phyloP scores from a whole-genome alignment of 108 stramenopile genomes.

The Cyclotella atomus region DNA sequence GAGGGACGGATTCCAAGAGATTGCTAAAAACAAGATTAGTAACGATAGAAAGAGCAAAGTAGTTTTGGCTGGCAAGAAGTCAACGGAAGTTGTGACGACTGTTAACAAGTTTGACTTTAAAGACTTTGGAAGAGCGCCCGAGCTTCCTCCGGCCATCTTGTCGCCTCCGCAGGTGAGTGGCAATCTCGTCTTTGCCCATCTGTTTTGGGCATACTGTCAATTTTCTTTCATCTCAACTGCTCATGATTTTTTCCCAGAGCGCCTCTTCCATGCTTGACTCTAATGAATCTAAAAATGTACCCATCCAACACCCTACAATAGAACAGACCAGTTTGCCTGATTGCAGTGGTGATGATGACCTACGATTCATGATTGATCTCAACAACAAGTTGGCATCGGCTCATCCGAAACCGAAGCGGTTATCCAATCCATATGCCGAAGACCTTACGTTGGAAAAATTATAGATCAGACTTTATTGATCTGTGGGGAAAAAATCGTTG shows the following conservation, averaged over 20 bases:
- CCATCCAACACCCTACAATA: no score
- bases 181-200: no score
- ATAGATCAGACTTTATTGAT: background rate
- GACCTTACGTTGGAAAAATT: conserved; percentile 17
- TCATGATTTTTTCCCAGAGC: background rate
- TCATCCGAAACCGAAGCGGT: conserved; percentile 3
- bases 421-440: conserved; percentile 34
- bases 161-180: conserved; percentile 30
- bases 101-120: conserved; percentile 17
- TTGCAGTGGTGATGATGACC: background rate
- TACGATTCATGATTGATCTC: conserved; percentile 12
- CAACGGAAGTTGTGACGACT: no score
- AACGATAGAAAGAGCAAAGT: background rate
- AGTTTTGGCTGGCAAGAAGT: background rate
- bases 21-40: background rate
- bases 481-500: no score
- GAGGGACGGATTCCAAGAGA: background rate
- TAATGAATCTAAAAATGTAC: no score
- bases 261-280: no score
- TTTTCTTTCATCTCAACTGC: no score
- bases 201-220: no score
- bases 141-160: conserved; percentile 32
- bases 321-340: background rate
- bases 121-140: conserved; percentile 33
- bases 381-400: conserved; percentile 5